Conservation (phyloP, 2,329 filamentous ascomycete species). For the Phoma sp. region DNA sequence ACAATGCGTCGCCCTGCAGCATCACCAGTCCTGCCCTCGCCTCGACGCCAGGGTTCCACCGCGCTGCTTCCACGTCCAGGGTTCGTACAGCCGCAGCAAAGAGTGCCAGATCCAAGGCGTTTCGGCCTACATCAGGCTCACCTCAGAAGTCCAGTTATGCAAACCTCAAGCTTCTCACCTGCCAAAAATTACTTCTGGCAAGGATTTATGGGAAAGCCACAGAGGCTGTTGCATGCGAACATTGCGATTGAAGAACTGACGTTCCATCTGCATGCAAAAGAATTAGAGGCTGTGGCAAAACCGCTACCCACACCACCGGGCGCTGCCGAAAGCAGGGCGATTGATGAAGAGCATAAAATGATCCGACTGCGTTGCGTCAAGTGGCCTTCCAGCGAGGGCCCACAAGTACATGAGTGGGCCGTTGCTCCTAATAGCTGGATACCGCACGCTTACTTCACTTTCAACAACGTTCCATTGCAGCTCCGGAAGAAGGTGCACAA, state of each 20-base stretch:
- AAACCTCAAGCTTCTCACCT: constrained; percentile 21
- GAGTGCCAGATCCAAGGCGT: constrained; percentile 52
- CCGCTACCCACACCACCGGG: constrained; percentile 35
- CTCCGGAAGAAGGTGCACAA: constrained; percentile 74
- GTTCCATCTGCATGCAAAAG: constrained; percentile 55
- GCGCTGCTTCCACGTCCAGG: constrained; percentile 46
- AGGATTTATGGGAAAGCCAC: constrained; percentile 58
- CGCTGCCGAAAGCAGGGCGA: constrained; percentile 38
- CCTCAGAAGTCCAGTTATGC: constrained; percentile 60
- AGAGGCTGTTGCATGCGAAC: constrained; percentile 41
- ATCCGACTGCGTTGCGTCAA: constrained; percentile 74
- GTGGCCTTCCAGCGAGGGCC: constrained; percentile 37
- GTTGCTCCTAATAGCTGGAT: constrained; percentile 71
- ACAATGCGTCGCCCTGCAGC: not conserved
- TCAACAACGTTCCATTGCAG: constrained; percentile 65
- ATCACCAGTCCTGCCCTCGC: not conserved
- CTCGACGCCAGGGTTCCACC: not conserved
- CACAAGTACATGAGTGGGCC: constrained; percentile 64
- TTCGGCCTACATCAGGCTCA: constrained; percentile 65
- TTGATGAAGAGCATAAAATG: constrained; percentile 61
- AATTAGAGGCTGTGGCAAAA: constrained; percentile 47
- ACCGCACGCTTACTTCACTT: constrained; percentile 67
- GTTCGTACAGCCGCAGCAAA: constrained; percentile 44
- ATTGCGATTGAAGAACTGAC: constrained; percentile 50
- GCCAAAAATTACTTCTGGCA: constrained; percentile 64